Evolutionary conservation across 2,329 filamentous ascomycete species (phyloP).

Genomic region (Knufia petricola): DNA sequence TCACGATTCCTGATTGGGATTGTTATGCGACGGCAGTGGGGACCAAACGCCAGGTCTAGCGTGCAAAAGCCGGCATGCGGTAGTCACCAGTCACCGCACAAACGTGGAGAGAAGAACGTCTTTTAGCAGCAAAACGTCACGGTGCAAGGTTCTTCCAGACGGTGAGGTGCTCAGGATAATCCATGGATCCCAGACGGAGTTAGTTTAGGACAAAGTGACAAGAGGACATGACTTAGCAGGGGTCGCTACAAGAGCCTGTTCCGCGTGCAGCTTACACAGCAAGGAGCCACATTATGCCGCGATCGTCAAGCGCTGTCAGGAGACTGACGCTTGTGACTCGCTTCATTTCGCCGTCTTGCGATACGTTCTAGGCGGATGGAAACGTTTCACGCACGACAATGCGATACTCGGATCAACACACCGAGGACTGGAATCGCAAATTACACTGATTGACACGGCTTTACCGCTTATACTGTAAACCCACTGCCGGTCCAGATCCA

Average conservation of each 20-base stretch:
- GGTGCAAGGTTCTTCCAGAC: constrained; percentile 7
- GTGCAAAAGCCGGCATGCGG: neutral
- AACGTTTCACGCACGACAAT: too few species aligned
- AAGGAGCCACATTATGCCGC: neutral
- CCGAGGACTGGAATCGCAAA: too few species aligned
- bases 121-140: neutral
- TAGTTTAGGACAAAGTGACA: neutral
- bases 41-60: neutral
- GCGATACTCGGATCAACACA: too few species aligned
- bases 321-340: neutral
- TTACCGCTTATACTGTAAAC: too few species aligned
- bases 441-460: too few species aligned
- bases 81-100: neutral
- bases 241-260: neutral
- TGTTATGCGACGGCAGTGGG: neutral
- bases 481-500: too few species aligned
- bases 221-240: constrained; percentile 1
- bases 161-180: neutral
- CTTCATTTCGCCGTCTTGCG: neutral
- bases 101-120: neutral
- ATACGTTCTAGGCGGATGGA: too few species aligned
- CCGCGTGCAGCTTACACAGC: neutral
- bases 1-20: neutral
- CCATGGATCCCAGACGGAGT: neutral
- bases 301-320: neutral